Conservation (phyloP, 352 stramenopile species). For the Phytophthora citrophthora region DNA sequence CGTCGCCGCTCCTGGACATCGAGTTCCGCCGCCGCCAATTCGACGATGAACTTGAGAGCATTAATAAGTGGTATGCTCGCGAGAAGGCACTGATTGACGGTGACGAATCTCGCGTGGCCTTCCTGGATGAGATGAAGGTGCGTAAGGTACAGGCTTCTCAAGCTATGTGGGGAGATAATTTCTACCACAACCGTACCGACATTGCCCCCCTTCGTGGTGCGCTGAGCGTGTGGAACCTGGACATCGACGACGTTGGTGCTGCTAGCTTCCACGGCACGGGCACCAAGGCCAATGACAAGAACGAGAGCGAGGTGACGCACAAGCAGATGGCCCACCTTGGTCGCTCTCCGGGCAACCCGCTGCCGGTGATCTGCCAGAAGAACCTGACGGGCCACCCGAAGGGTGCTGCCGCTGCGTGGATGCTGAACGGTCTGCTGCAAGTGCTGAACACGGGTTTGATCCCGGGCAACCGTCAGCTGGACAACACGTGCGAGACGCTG, state of each 20-base stretch:
- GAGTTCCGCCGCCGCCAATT: constrained; percentile 81
- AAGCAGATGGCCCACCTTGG: constrained; percentile 85
- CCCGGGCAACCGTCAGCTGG: constrained; percentile 82
- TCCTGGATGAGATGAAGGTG: constrained; percentile 70
- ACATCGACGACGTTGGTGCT: constrained; percentile 79
- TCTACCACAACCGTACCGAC: constrained; percentile 52
- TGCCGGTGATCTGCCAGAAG: constrained; percentile 87
- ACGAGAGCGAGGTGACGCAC: constrained; percentile 88
- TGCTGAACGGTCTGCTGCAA: constrained; percentile 87
- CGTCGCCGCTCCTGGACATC: constrained; percentile 71
- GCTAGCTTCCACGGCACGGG: constrained; percentile 88
- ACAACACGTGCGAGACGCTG: constrained; percentile 77
- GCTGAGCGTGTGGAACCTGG: constrained; percentile 80
- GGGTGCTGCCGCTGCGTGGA: constrained; percentile 81
- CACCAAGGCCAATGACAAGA: constrained; percentile 88
- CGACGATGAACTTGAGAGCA: constrained; percentile 68
- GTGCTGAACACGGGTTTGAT: constrained; percentile 81
- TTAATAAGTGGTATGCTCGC: constrained; percentile 73
- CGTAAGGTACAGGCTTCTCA: constrained; percentile 77
- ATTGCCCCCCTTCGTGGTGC: constrained; percentile 84
- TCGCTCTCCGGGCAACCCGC: constrained; percentile 69
- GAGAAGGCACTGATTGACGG: constrained; percentile 53
- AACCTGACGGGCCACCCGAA: constrained; percentile 86
- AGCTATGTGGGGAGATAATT: constrained; percentile 69
- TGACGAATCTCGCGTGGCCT: constrained; percentile 35